Evolutionary conservation across 2,329 filamentous ascomycete species (phyloP), one percentile per base, ranked within the genome.

Genomic region (Cladosporium sp.): DNA sequence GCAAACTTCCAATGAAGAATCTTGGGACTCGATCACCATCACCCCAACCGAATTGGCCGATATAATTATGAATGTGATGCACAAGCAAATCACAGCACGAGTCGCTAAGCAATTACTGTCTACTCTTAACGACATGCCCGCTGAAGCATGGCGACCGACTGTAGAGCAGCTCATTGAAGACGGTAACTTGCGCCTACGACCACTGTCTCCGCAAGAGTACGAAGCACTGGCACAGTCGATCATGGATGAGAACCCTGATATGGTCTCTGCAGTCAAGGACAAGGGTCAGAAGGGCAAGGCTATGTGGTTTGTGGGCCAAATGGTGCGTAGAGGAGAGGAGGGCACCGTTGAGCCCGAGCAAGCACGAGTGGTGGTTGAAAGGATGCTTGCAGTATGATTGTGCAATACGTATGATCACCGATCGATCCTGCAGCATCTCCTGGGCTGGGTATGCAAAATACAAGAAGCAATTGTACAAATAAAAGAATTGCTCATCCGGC

Each of bases 261-360:
- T 88, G 78, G 87, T 88, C 2, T 79, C 82, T 64, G 84, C 87
- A 62, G 87, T 90, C 59, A 79, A 83, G 51, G 79, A 82, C 57
- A 87, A 86, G 72, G 84, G 85, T 0, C 86, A 89, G 69, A 79
- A 81, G 34, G 86, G 87, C n/a, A 91, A 91, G 76, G 75, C 89
- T 7, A 87, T 87, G 71, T 91, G 85, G 80, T 85, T 91, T 71
- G 84, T 91, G 15, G 89, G 89, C 12, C 86, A 89, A 75, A 89
- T 91, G 85, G 87, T 90, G 78, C 81, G 85, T 54, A 78, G 80
- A 67, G 86, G 86, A 32, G 81, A 84, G 32, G 85, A 87, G 67
- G 87, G 87, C 0, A 85, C 85, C 1, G 84, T 90, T 7, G 87
- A 90, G 75, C 85, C 88, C 4, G 80, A 81, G 65, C 83, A 82